Conservation (phyloP, 2,329 filamentous ascomycete species). For the Diaporthe sp. region DNA sequence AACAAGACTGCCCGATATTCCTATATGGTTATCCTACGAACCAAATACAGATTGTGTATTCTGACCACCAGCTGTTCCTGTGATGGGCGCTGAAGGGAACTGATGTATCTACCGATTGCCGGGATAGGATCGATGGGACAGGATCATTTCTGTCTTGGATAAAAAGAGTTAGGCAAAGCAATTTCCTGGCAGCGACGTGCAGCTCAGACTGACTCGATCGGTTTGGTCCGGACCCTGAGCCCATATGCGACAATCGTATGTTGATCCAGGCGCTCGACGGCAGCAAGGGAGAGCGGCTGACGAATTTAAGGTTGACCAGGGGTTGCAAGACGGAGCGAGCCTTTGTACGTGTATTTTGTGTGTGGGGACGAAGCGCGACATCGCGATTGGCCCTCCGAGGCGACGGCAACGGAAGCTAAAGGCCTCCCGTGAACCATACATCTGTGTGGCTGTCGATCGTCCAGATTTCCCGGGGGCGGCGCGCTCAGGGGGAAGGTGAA, state of each 20-base stretch:
- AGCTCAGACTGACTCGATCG: not conserved
- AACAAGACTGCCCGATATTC: not conserved
- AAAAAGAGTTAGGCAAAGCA: not conserved
- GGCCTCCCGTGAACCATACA: conserved; percentile 9
- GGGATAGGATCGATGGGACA: not conserved
- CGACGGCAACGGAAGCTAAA: not conserved
- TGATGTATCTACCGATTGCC: not conserved
- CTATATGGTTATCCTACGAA: not conserved
- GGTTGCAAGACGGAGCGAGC: not conserved
- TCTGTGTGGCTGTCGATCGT: not conserved
- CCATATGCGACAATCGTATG: not conserved
- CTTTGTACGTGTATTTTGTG: not conserved
- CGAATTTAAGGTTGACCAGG: not conserved
- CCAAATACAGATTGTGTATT: no score
- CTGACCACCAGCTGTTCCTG: not conserved
- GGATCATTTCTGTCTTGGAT: not conserved
- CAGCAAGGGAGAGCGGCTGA: not conserved
- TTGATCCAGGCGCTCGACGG: not conserved
- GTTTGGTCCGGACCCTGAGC: not conserved
- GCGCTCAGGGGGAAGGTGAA: not conserved
- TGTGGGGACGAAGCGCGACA: not conserved
- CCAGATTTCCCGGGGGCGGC: not conserved
- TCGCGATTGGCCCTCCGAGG: conserved; percentile 9
- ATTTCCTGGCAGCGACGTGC: not conserved
- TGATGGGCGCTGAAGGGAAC: no score